Conservation (phyloP, 2,329 filamentous ascomycete genomes). For the Sclerotinia spermophila region DNA sequence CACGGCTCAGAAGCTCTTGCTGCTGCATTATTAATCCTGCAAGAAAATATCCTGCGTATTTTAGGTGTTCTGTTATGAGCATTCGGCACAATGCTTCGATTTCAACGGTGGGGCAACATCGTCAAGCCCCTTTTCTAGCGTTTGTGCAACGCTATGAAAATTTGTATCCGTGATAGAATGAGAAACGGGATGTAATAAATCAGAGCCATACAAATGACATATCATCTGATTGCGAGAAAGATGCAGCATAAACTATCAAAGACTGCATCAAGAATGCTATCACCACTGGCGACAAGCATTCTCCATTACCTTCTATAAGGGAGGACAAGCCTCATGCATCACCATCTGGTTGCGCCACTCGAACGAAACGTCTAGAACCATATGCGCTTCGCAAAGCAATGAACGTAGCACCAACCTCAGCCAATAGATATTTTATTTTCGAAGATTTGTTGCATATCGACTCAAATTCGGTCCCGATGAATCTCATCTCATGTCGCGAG, state of each 20-base stretch:
- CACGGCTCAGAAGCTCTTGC: background rate
- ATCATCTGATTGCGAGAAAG: background rate
- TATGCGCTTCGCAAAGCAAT: background rate
- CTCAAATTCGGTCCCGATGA: constrained; percentile 13
- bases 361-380: background rate
- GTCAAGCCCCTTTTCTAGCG: background rate
- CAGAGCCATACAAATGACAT: background rate
- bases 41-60: background rate
- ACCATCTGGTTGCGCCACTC: background rate
- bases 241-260: no score
- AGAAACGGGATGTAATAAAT: no score
- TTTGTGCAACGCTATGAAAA: background rate
- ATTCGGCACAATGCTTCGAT: background rate
- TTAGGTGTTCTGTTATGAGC: background rate
- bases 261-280: background rate
- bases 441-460: constrained; percentile 12
- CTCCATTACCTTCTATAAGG: background rate
- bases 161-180: background rate
- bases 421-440: background rate
- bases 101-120: background rate
- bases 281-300: constrained; percentile 2
- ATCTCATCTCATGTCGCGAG: background rate
- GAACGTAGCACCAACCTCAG: background rate
- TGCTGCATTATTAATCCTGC: background rate
- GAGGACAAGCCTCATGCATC: no score